Evolutionary conservation across 1,284 basidiomycete genomes (phyloP).

Genomic region (Trichosporon ovoides): DNA sequence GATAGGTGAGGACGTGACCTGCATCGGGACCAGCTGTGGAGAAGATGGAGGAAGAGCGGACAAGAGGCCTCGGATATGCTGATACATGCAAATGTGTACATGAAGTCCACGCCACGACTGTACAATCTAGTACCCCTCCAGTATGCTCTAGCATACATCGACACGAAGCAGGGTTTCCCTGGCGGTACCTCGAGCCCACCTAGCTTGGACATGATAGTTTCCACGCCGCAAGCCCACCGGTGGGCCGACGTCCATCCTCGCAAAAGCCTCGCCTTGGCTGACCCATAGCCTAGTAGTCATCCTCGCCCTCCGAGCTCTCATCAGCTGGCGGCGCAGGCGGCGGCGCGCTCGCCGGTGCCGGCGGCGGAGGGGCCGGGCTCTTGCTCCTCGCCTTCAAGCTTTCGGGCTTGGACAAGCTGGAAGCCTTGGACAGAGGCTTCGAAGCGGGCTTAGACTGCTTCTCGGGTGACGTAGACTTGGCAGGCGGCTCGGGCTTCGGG

Average conservation of each 20-base stretch:
- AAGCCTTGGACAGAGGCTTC: not conserved
- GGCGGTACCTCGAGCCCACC: too few species aligned
- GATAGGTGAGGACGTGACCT: too few species aligned
- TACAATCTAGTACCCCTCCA: too few species aligned
- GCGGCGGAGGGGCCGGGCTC: not conserved
- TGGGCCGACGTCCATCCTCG: not conserved
- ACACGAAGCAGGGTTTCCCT: too few species aligned
- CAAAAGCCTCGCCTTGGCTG: not conserved
- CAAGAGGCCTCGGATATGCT: not conserved
- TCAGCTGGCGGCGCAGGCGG: not conserved
- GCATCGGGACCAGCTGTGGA: too few species aligned
- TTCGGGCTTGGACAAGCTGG: too few species aligned
- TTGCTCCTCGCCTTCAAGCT: not conserved
- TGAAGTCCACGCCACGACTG: not conserved
- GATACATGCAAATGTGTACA: too few species aligned
- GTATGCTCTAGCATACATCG: too few species aligned
- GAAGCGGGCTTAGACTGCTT: not conserved
- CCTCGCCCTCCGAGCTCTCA: conserved; percentile 19
- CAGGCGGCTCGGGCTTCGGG: not conserved
- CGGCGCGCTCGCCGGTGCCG: not conserved
- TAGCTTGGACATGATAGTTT: too few species aligned
- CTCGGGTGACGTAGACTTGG: not conserved
- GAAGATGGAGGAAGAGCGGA: too few species aligned
- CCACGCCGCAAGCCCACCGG: too few species aligned
- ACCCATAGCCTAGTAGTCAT: conserved; percentile 14